Base-by-base conservation (phyloP, 306 rosid species). In the Casuarina equisetifolia region DNA sequence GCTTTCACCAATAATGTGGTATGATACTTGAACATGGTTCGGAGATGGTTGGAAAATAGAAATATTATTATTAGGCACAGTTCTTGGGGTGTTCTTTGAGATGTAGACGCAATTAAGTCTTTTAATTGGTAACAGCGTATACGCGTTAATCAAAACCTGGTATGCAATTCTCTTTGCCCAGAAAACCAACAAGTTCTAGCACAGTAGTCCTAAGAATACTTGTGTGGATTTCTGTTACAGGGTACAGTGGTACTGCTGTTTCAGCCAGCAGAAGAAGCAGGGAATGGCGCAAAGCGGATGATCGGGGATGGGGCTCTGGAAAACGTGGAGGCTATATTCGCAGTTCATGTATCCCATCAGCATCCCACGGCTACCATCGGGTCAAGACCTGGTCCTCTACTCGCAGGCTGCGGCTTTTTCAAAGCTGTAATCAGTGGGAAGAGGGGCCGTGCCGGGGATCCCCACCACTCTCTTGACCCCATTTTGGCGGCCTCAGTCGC, bases 191-290 rank as follows among this genome's bases (percentile, higher is more conserved):
- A 25, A 25, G 32, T 25, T 25, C 32, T 25, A 25, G 39, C 6
- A 9, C 1, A 9, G 40, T 19, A 57, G 13, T 57, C 63, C n/a
- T 35, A 12, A 11, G 16, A 74, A 35, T 55, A 0, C 9, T 1
- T 11, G 38, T 43, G 1, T 73, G 80, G 70, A 49, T 73, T 25
- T 8, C 25, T 50, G 16, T 51, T 9, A 64, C 81, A 95, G 98
- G 98, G 98, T 52, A 95, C 98, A 2, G 97, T 92, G 3, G 78
- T 95, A 73, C 85, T 95, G 87, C 20, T 95, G 62, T 95, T 94
- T 84, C 98, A 95, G 71, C 98, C 98, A 43, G 98, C 98, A 6
- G 98, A 95, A 85, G 98, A 95, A 81, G 98, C 98, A 16, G 98
- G 98, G 0, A 95, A 95, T 80, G 98, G 98, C 0, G 97, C 97